Evolutionary conservation across 192 early-diverging fungal species (phyloP).

Genomic region (Rhizophagus clarus): DNA sequence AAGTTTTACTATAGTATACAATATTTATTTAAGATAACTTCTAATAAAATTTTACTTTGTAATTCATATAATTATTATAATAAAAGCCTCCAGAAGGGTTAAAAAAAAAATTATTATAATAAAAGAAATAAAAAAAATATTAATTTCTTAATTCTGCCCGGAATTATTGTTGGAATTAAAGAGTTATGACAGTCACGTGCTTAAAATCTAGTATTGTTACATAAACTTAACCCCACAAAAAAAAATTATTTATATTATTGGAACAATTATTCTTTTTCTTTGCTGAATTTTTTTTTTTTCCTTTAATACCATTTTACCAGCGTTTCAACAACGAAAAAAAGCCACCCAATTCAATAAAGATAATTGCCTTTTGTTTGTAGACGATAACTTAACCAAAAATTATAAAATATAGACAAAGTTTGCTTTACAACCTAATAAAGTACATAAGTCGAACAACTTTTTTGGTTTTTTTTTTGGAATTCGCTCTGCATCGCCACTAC

Average conservation of each 20-base stretch:
- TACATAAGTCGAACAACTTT: neutral
- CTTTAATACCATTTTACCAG: neutral
- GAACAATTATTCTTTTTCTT: neutral
- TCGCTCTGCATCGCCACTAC: neutral
- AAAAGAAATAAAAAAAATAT: no score
- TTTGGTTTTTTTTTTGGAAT: neutral
- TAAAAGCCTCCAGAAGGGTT: no score
- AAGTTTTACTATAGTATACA: no score
- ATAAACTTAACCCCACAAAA: no score
- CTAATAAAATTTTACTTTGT: no score
- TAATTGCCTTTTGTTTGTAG: neutral
- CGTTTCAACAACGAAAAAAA: neutral
- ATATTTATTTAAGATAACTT: no score
- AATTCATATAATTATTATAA: no score
- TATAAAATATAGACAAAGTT: neutral
- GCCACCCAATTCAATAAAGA: neutral
- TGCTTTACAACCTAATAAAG: neutral
- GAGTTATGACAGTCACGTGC: no score
- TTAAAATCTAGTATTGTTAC: no score
- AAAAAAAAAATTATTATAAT: no score
- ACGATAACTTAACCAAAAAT: neutral
- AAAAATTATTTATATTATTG: neutral
- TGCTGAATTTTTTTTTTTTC: neutral
- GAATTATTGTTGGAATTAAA: no score
- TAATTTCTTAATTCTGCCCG: no score